phyloP scores from a whole-genome alignment of 495 filamentous ascomycete genomes.

The Penicillium salamii region DNA sequence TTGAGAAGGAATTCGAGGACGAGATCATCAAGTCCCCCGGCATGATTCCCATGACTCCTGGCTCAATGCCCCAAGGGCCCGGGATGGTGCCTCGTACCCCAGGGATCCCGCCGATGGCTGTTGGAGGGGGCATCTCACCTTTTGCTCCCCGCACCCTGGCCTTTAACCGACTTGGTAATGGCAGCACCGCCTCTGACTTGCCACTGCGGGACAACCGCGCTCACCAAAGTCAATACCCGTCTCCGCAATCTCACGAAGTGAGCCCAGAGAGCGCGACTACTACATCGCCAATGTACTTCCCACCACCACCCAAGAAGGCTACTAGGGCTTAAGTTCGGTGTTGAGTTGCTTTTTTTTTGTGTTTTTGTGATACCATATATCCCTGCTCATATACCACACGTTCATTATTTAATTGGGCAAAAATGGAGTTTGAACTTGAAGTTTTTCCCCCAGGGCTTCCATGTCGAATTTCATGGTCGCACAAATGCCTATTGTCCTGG shows the following conservation, averaged over 20 bases:
- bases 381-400: conserved; percentile 8
- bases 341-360: conserved; percentile 2
- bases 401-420: conserved; percentile 8
- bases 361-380: conserved; percentile 22
- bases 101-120: conserved; percentile 22
- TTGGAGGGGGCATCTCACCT: conserved; percentile 25
- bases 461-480: neutral
- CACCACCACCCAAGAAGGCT: conserved; percentile 43
- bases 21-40: conserved; percentile 45
- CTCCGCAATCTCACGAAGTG: conserved; percentile 23
- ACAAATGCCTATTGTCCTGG: neutral
- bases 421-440: neutral
- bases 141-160: conserved; percentile 42
- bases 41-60: conserved; percentile 35
- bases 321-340: conserved; percentile 20
- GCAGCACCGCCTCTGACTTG: conserved; percentile 33
- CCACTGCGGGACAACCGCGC: conserved; percentile 36
- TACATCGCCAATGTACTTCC: conserved; percentile 38
- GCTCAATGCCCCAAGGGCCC: conserved; percentile 6
- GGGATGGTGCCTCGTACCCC: conserved; percentile 26
- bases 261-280: conserved; percentile 6
- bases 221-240: conserved; percentile 19
- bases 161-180: conserved; percentile 36
- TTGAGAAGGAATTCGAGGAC: conserved; percentile 43
- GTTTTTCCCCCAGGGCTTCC: neutral